These are phyloP conservation scores for Scutellaria baicalensis DNA, from an alignment of 257 asterid genomes.

Conservation along the genomic window DNA sequence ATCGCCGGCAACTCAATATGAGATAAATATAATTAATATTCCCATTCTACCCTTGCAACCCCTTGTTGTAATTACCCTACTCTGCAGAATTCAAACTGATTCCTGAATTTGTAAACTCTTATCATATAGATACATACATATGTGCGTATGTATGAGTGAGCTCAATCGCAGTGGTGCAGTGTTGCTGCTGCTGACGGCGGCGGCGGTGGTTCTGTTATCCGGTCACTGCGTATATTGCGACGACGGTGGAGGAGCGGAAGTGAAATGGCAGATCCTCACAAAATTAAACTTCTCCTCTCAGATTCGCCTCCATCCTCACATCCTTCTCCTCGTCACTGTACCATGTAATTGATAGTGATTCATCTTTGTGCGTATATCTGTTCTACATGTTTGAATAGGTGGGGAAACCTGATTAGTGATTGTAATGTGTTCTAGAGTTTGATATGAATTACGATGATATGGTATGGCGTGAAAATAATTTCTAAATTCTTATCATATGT, in stretches of 20 bases:
- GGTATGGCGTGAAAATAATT: no score
- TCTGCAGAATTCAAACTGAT: neutral
- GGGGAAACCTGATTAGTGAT: neutral
- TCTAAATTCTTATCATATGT: neutral
- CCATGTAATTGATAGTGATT: constrained; percentile 51
- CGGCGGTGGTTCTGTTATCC: constrained; percentile 28
- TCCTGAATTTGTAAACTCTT: neutral
- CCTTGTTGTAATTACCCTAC: neutral
- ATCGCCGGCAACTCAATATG: neutral
- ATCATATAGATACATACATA: neutral
- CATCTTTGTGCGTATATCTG: neutral
- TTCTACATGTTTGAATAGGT: neutral
- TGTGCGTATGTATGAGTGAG: constrained; percentile 14
- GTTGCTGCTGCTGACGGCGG: constrained; percentile 28
- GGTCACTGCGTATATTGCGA: constrained; percentile 18
- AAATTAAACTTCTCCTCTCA: constrained; percentile 59
- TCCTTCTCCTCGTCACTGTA: constrained; percentile 67
- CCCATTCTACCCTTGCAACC: neutral
- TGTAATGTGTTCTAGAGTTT: neutral
- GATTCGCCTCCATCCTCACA: constrained; percentile 60
- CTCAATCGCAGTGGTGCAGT: constrained; percentile 7
- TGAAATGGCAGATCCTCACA: constrained; percentile 64
- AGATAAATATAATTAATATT: neutral
- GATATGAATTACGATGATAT: neutral
- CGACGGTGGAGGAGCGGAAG: constrained; percentile 18